These are phyloP conservation scores for Phytophthora hibernalis DNA, from an alignment of 352 stramenopile genomes.

Conservation along the genomic window DNA sequence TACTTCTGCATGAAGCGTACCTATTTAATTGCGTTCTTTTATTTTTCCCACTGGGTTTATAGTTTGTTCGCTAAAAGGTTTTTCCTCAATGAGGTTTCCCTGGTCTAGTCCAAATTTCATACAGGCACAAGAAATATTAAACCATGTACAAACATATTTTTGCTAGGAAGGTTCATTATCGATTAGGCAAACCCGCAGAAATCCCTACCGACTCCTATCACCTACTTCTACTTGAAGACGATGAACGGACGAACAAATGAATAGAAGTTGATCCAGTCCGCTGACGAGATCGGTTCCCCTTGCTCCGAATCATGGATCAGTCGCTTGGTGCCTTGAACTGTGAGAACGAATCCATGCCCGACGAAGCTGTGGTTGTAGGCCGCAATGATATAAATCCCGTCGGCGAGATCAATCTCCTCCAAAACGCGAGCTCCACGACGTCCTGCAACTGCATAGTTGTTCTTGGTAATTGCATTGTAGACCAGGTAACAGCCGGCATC, in stretches of 20 bases:
- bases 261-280: conserved; percentile 13
- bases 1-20: no score
- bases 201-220: conserved; percentile 15
- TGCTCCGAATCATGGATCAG: conserved; percentile 5
- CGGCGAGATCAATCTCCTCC: not conserved
- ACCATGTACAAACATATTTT: no score
- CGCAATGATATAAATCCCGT: conserved; percentile 1
- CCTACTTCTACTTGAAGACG: conserved; percentile 6
- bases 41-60: no score
- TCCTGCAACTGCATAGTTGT: not conserved
- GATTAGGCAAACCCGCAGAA: conserved; percentile 5
- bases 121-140: no score
- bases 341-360: conserved; percentile 1
- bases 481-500: not conserved
- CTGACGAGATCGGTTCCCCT: not conserved
- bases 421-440: not conserved
- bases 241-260: no score
- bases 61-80: no score
- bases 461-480: not conserved
- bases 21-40: no score
- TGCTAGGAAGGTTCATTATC: no score
- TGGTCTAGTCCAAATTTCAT: no score
- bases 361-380: conserved; percentile 11
- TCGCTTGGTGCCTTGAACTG: conserved; percentile 2
- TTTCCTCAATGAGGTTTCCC: no score